These are phyloP conservation scores for Flaveria brownii DNA, from an alignment of 129 eudicot genomes.

Conservation along the genomic window DNA sequence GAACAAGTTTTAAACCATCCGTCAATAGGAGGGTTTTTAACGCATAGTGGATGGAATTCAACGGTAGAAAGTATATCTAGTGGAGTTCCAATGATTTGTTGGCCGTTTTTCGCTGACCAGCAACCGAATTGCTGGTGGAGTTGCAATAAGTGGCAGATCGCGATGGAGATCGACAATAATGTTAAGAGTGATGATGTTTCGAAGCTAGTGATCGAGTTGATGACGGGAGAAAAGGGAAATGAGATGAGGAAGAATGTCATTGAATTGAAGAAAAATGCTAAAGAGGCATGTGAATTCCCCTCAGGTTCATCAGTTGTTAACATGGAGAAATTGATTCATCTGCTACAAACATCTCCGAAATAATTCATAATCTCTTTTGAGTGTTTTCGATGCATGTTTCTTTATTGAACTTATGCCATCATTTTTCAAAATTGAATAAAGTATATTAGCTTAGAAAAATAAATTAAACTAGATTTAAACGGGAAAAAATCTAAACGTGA, in stretches of 20 bases:
- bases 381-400: background rate
- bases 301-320: conserved; percentile 38
- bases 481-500: no score
- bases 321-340: conserved; percentile 29
- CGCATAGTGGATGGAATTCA: conserved; percentile 45
- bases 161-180: conserved; percentile 33
- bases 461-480: no score
- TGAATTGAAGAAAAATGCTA: conserved; percentile 38
- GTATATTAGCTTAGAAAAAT: no score
- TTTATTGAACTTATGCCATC: background rate
- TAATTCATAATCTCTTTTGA: background rate
- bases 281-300: conserved; percentile 30
- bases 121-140: conserved; percentile 39
- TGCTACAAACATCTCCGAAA: conserved; percentile 11
- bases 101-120: conserved; percentile 42
- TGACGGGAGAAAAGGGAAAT: conserved; percentile 39
- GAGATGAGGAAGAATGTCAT: conserved; percentile 29
- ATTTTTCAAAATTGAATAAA: background rate
- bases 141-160: conserved; percentile 34
- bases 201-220: conserved; percentile 39
- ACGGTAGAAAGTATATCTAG: conserved; percentile 33
- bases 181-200: conserved; percentile 34
- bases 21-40: conserved; percentile 34
- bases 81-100: conserved; percentile 44
- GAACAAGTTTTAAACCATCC: conserved; percentile 40